Evolutionary conservation across 345 rosid species (phyloP).

Genomic region (Iberis pinnata): DNA sequence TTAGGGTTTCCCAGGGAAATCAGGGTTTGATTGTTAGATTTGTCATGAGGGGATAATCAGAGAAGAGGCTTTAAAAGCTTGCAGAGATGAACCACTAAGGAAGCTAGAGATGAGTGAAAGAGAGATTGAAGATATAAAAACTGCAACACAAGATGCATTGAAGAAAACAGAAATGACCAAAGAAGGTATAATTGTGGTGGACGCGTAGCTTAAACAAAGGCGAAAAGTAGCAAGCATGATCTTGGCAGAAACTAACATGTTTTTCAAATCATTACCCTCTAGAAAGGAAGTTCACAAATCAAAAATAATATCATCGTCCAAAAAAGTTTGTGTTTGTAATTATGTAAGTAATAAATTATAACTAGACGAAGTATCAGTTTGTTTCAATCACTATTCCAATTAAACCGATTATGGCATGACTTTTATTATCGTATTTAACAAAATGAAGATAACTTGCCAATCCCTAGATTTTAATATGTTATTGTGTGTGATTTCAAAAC

Average conservation of each 20-base stretch:
- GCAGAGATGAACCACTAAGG: slow-evolving; percentile 72
- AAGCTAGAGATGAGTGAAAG: slow-evolving; percentile 52
- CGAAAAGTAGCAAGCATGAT: slow-evolving; percentile 67
- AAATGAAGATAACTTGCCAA: too few species aligned
- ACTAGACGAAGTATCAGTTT: too few species aligned
- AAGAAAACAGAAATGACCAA: slow-evolving; percentile 87
- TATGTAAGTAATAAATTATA: too few species aligned
- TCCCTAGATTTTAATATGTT: too few species aligned
- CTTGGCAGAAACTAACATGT: slow-evolving; percentile 53
- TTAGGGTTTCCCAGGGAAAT: too few species aligned
- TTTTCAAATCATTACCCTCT: slow-evolving; percentile 42
- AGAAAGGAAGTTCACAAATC: slow-evolving; percentile 48
- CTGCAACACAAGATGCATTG: slow-evolving; percentile 54
- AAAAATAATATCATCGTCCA: slow-evolving; percentile 34
- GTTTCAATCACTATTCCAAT: too few species aligned
- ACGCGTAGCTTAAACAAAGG: slow-evolving; percentile 74
- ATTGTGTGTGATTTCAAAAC: too few species aligned
- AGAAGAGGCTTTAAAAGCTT: slow-evolving; percentile 84
- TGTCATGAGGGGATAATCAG: too few species aligned
- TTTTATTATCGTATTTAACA: too few species aligned
- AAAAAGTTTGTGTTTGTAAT: slow-evolving; percentile 60
- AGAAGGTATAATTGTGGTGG: slow-evolving; percentile 71
- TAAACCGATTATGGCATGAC: too few species aligned
- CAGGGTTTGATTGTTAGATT: too few species aligned
- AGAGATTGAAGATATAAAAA: slow-evolving; percentile 69